phyloP scores from a whole-genome alignment of 1,139 yeast genomes.

The Arxiozyma telluris region DNA sequence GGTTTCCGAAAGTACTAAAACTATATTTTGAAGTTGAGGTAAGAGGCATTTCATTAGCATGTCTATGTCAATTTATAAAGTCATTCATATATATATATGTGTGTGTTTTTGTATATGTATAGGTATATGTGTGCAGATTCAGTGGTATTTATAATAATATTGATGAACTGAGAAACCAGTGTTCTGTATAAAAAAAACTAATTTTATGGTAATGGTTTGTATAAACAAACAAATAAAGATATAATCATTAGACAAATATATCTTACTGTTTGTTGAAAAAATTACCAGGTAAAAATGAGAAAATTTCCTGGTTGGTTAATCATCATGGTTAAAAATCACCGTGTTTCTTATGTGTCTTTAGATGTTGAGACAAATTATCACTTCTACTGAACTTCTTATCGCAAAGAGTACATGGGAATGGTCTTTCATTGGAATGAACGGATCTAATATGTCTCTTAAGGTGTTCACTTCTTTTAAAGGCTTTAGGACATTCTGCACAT shows the following conservation, averaged over 20 bases:
- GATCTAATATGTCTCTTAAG: slow-evolving; percentile 69
- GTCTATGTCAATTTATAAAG: neutral
- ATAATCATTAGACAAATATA: neutral
- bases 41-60: neutral
- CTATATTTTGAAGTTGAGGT: neutral
- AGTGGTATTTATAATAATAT: too few relatives aligned
- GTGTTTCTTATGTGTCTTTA: slow-evolving; percentile 50
- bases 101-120: too few relatives aligned
- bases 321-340: slow-evolving; percentile 22
- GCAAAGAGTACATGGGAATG: slow-evolving; percentile 62
- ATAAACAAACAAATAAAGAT: neutral
- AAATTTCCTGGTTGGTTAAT: neutral
- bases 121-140: neutral
- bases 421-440: slow-evolving; percentile 56
- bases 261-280: too few relatives aligned
- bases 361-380: slow-evolving; percentile 71
- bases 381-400: slow-evolving; percentile 68
- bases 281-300: too few relatives aligned
- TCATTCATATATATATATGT: neutral
- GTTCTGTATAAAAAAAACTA: too few relatives aligned
- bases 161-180: neutral
- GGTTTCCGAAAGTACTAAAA: neutral
- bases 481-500: slow-evolving; percentile 33
- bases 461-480: slow-evolving; percentile 70
- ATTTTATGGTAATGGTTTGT: neutral